Base-by-base conservation (phyloP, 2,329 filamentous ascomycete species). In the Neonectria magnoliae region DNA sequence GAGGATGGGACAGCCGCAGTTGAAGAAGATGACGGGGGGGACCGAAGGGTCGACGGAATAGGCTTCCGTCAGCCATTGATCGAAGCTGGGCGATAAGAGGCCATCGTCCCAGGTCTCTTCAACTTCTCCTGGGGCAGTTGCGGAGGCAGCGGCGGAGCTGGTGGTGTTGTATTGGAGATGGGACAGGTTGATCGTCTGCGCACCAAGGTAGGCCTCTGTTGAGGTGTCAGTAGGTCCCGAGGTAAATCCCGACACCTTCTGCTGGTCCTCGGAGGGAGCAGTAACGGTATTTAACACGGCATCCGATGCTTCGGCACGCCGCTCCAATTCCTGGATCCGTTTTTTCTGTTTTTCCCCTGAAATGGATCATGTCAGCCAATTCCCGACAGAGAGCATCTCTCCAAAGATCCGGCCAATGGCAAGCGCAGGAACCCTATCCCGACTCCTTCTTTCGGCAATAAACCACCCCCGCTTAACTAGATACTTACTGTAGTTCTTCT, bases 401-500 rank as follows among this genome's bases (percentile, higher is more conserved):
- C 27, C 6, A n/a, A 51, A n/a, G n/a, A 22, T 8, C 5, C 27
- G n/a, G 31, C 27, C 29, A 31, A 51, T 51, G 10, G 14, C 47
- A 6, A n/a, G 9, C 29, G 11, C n/a, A 51, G 16, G n/a, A 42
- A 18, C 10, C 5, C 27, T 11, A 16, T 51, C 11, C 45, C n/a
- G 38, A 20, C 47, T 14, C 22, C 20, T 16, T 9, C 1, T 18
- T 38, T 7, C 27, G 14, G 25, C 10, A 57, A 18, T 10, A 20
- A 13, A 18, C 2, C 14, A 29, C 31, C 18, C 38, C n/a, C 36
- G 8, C n/a, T 42, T 18, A 41, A 41, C 20, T 5, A 5, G 25
- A 25, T 51, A 79, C 81, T 76, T 67, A 83, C 83, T 79, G 59
- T 76, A 80, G 6, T 81, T 79, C 70, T 94, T 89, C 79, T 94